phyloP scores from a whole-genome alignment of 202 grass and related monocot genomes.

The Elaeis oleifera region DNA sequence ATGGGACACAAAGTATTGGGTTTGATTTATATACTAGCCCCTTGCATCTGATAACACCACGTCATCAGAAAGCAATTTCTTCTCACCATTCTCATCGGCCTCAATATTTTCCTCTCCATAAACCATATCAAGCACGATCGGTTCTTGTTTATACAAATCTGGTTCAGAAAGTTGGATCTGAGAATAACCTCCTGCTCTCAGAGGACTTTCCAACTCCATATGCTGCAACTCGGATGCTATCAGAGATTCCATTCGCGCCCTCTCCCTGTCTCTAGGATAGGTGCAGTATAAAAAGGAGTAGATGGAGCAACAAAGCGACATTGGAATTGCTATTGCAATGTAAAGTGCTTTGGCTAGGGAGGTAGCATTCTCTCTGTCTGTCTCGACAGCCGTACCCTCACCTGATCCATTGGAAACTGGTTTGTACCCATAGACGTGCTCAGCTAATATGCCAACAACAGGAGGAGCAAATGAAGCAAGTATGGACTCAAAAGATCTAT shows the following conservation, averaged over 20 bases:
- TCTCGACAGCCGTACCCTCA: constrained; percentile 5
- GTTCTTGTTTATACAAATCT: neutral
- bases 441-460: constrained; percentile 61
- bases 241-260: constrained; percentile 31
- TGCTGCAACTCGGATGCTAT: constrained; percentile 7
- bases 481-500: constrained; percentile 61
- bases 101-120: neutral
- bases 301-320: constrained; percentile 53
- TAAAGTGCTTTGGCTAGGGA: constrained; percentile 69
- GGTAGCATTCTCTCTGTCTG: constrained; percentile 49
- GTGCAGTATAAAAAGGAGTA: constrained; percentile 75
- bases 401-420: constrained; percentile 8
- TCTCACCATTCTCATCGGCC: neutral
- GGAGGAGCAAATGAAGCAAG: constrained; percentile 82
- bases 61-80: neutral
- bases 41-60: neutral
- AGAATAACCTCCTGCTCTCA: neutral
- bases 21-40: too few species aligned
- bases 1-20: too few species aligned
- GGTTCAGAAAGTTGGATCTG: neutral
- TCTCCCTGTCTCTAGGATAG: constrained; percentile 74
- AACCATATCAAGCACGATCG: neutral
- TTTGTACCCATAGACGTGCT: constrained; percentile 62
- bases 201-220: neutral
- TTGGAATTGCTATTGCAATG: constrained; percentile 50